Evolutionary conservation across 2,329 filamentous ascomycete genomes (phyloP).

Genomic region (Aspergillus viridinutans): DNA sequence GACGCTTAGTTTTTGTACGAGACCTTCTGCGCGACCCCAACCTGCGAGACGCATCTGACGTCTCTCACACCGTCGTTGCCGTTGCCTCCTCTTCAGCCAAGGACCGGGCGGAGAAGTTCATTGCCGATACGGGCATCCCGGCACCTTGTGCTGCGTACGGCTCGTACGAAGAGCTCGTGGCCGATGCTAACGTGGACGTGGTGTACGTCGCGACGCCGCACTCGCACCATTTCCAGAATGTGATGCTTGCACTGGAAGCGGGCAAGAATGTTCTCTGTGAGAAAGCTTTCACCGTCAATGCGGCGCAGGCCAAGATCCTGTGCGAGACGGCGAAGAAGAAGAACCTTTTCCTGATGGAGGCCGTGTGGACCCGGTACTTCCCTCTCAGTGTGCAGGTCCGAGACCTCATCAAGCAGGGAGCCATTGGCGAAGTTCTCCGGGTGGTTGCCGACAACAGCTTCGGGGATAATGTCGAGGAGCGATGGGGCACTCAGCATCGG

Average conservation of each 20-base stretch:
- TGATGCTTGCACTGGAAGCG: conserved; percentile 75
- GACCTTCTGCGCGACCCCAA: conserved; percentile 73
- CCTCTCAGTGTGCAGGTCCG: conserved; percentile 70
- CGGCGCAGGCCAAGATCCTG: conserved; percentile 68
- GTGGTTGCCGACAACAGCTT: conserved; percentile 61
- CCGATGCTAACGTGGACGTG: conserved; percentile 74
- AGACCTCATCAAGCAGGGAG: conserved; percentile 53
- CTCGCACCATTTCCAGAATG: conserved; percentile 89
- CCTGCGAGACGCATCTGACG: conserved; percentile 64
- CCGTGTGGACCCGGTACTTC: conserved; percentile 87
- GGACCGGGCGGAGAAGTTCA: conserved; percentile 66
- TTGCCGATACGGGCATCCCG: conserved; percentile 66
- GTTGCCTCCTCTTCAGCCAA: conserved; percentile 74
- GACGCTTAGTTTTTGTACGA: conserved; percentile 57
- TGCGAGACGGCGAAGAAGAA: conserved; percentile 68
- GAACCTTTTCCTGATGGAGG: conserved; percentile 75
- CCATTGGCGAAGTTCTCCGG: conserved; percentile 56
- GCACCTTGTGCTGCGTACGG: conserved; percentile 68
- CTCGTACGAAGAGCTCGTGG: conserved; percentile 75
- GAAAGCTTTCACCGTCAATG: conserved; percentile 84
- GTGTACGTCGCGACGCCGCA: conserved; percentile 88
- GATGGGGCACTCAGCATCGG: conserved; percentile 60
- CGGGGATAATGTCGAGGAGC: conserved; percentile 56
- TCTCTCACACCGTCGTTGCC: conserved; percentile 72
- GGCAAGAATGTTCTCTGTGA: conserved; percentile 89